These are phyloP conservation scores for Ganoderma boninense DNA, from an alignment of 1,284 basidiomycete genomes.

Conservation along the genomic window DNA sequence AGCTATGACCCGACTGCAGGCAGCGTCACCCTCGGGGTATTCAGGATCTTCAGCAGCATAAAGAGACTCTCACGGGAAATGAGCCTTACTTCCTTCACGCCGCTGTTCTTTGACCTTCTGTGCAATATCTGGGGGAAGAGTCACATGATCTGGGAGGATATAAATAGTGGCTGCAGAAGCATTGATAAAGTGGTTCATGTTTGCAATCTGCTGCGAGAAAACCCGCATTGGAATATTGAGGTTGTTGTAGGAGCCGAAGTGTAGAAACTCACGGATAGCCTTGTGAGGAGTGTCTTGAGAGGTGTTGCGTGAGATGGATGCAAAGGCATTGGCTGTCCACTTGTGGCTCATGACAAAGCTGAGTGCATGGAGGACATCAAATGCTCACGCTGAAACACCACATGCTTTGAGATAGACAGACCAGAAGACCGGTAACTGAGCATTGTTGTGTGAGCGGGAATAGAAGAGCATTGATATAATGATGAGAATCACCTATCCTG, in stretches of 20 bases:
- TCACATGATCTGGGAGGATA: conserved; percentile 9
- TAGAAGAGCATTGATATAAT: conserved; percentile 13
- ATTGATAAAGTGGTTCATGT: conserved; percentile 45
- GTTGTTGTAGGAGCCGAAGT: conserved; percentile 48
- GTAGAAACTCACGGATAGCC: conserved; percentile 34
- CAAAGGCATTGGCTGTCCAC: conserved; percentile 32
- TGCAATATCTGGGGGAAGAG: background rate
- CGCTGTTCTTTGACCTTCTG: background rate
- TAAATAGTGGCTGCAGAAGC: conserved; percentile 48
- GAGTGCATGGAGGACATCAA: conserved; percentile 39
- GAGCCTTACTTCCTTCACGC: background rate
- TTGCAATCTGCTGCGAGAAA: conserved; percentile 39
- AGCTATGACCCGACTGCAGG: background rate
- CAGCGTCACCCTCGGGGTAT: background rate
- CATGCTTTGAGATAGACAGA: conserved; percentile 40
- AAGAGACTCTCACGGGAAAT: conserved; percentile 8
- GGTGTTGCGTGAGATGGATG: conserved; percentile 5
- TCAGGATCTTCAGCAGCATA: background rate
- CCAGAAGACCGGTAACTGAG: background rate
- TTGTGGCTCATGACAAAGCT: conserved; percentile 42
- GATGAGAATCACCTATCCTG: background rate
- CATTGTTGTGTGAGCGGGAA: conserved; percentile 10
- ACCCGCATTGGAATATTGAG: conserved; percentile 43
- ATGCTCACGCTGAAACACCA: conserved; percentile 36
- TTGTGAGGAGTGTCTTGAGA: background rate